Base-by-base conservation (phyloP, 257 asterid species). In the Nicotiana knightiana region DNA sequence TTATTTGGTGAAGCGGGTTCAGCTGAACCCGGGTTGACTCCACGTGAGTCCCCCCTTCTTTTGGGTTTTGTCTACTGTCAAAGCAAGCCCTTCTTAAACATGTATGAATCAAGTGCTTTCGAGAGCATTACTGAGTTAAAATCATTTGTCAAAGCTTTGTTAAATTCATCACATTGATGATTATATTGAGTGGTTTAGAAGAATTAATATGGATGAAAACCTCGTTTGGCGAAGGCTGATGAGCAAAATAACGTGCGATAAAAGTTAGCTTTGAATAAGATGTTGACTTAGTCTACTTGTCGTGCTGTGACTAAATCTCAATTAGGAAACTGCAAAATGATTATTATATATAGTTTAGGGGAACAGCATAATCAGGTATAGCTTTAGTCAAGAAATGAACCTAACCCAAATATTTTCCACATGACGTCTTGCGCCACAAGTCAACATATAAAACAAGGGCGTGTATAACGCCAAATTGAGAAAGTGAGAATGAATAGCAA, bases 271-370 rank as follows among this genome's bases (percentile, higher is more conserved):
- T 62, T 65, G 9, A 61, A 71, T 71, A 71, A 71, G 62, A 10
- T 48, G 62, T 71, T 46, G 79, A 71, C 59, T 11, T 43, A n/a
- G 78, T 71, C 61, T 46, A 43, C 59, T 46, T 71, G 79, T 71
- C 24, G 39, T 71, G 79, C 79, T 46, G 46, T 46, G 79, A 43
- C 61, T 46, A 71, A 71, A 3, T 70, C 57, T n/a, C 33, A 71
- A 21, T 71, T 68, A 13, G n/a, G 37, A 70, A 21, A 16, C 11
- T 71, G 1, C 21, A 71, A 24, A 12, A 46, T 46, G 59, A 46
- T 71, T 12, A 63, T 63, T 26, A 10, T 18, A 57, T 21, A 21
- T 21, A 21, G 26, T 57, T 6, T 5, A 58, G 21, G 63, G 63
- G 24, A 57, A 57, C n/a, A 16, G 33, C 67, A 62, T 62, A 26